phyloP scores from a whole-genome alignment of 306 rosid species.

The Begonia masoniana region DNA sequence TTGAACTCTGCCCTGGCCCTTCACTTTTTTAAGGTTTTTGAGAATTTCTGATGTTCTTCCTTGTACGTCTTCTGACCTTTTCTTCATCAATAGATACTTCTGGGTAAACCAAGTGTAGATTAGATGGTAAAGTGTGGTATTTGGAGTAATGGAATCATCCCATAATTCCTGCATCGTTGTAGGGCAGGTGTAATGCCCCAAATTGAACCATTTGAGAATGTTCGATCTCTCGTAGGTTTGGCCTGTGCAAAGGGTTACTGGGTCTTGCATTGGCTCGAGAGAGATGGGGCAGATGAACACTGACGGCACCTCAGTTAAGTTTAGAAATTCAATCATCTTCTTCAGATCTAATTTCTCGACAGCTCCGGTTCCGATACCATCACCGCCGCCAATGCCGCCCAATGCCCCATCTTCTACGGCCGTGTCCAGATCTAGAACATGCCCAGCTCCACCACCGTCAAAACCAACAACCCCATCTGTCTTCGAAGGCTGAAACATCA shows the following conservation, averaged over 20 bases:
- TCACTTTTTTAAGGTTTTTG: slow-evolving; percentile 41
- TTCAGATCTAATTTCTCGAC: slow-evolving; percentile 53
- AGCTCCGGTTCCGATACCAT: slow-evolving; percentile 8
- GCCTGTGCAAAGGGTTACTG: slow-evolving; percentile 86
- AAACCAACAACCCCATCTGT: slow-evolving; percentile 9
- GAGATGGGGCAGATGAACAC: slow-evolving; percentile 81
- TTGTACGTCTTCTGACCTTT: slow-evolving; percentile 55
- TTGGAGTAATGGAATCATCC: slow-evolving; percentile 57
- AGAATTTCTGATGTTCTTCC: slow-evolving; percentile 44
- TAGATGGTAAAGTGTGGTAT: slow-evolving; percentile 48
- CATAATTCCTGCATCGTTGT: slow-evolving; percentile 84
- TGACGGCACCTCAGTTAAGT: slow-evolving; percentile 46
- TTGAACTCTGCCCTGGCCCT: slow-evolving; percentile 65
- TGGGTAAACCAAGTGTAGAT: slow-evolving; percentile 58
- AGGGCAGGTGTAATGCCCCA: slow-evolving; percentile 74
- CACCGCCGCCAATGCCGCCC: slow-evolving; percentile 26
- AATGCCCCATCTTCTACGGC: slow-evolving; percentile 52
- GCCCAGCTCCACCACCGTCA: slow-evolving; percentile 32
- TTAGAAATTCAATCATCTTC: slow-evolving; percentile 45
- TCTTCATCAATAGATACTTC: slow-evolving; percentile 40
- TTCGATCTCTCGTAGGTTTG: slow-evolving; percentile 74
- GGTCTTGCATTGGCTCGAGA: slow-evolving; percentile 63
- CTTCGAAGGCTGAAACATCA: slow-evolving; percentile 2
- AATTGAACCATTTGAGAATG: slow-evolving; percentile 59
- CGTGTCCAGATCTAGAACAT: slow-evolving; percentile 47